Conservation (phyloP, 2,329 filamentous ascomycete species). For the Neoscytalidium dimidiatum region DNA sequence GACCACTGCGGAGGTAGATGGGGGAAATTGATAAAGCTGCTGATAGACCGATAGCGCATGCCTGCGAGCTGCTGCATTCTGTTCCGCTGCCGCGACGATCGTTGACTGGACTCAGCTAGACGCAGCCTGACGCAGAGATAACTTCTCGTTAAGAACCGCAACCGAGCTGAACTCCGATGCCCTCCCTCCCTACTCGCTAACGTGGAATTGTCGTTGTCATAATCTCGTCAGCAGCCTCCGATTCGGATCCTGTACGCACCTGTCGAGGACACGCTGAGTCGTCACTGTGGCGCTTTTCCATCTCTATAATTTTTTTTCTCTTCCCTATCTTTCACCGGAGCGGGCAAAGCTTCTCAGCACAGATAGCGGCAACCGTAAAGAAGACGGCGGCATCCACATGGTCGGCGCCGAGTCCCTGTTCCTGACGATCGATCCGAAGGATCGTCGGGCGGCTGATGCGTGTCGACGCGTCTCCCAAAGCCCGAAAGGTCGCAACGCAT, state of each 20-base stretch:
- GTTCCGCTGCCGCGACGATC: not conserved
- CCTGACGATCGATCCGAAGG: constrained; percentile 10
- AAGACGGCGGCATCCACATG: not conserved
- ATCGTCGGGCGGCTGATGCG: not conserved
- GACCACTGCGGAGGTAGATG: not conserved
- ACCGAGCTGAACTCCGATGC: not conserved
- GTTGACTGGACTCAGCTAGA: not conserved
- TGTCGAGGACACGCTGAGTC: not conserved
- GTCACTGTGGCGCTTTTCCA: not conserved
- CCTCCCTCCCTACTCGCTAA: not conserved
- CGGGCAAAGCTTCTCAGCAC: too few relatives aligned
- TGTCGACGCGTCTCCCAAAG: not conserved
- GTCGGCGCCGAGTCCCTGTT: not conserved
- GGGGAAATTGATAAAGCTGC: not conserved
- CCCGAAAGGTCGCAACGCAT: not conserved
- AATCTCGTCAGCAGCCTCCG: not conserved
- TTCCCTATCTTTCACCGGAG: not conserved
- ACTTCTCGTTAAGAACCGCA: not conserved
- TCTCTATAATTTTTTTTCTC: not conserved
- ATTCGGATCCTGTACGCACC: not conserved
- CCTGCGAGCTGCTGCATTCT: not conserved
- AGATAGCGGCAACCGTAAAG: not conserved
- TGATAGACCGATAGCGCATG: not conserved
- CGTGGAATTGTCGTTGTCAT: not conserved
- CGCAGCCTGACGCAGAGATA: not conserved